Evolutionary conservation across 176 grass and related monocot genomes (phyloP).

Genomic region (Puccinellia tenuiflora): DNA sequence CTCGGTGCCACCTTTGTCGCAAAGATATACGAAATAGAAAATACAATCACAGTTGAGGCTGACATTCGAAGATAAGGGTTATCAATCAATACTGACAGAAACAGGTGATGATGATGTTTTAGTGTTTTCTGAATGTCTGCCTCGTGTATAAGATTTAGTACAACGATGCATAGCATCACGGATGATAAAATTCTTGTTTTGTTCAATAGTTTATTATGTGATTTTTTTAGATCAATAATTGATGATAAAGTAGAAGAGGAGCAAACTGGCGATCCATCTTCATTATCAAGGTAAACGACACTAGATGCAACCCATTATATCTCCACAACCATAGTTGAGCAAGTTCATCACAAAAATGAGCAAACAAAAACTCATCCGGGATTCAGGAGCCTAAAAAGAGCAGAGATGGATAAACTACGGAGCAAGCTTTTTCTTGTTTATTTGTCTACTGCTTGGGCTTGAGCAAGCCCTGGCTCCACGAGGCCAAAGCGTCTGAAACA

Average conservation of each 20-base stretch:
- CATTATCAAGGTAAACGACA: neutral
- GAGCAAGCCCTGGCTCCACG: constrained; percentile 43
- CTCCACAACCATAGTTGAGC: neutral
- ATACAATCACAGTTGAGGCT: neutral
- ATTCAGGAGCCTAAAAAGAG: neutral
- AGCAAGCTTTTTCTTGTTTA: neutral
- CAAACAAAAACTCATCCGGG: neutral
- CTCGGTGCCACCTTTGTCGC: too few species aligned
- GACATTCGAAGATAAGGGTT: neutral
- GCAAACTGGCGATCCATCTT: neutral
- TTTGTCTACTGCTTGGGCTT: constrained; percentile 32
- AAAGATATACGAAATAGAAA: neutral
- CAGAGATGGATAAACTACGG: neutral
- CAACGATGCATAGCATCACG: neutral
- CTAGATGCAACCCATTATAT: neutral
- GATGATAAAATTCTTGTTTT: neutral
- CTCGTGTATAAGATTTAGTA: neutral
- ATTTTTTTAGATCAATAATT: neutral
- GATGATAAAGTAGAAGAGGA: neutral
- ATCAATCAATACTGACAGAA: neutral
- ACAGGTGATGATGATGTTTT: neutral
- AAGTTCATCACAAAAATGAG: neutral
- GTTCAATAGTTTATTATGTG: neutral
- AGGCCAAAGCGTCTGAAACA: constrained; percentile 52
- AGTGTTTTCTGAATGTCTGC: neutral